Evolutionary conservation across 257 asterid species (phyloP), one percentile per base, ranked within the genome.

Genomic region (Rauvolfia tetraphylla): DNA sequence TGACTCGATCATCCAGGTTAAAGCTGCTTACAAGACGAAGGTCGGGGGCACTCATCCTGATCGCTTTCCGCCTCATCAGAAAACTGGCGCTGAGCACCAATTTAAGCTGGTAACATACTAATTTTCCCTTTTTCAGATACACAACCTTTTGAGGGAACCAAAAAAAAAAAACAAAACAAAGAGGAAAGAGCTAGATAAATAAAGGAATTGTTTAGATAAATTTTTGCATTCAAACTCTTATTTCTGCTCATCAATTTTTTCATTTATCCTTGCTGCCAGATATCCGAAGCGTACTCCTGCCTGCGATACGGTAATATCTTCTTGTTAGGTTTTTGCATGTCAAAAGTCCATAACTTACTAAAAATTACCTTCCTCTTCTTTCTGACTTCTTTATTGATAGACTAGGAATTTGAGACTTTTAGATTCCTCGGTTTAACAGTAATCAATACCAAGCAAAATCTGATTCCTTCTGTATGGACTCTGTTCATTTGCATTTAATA

Each of bases 1-100:
- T 38, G 23, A 41, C 13, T 23, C 23, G 29, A 67, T 36, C 29
- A 51, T 56, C 73, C 75, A 91, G 97, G 81, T 91, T n/a, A 91
- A 91, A 83, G 84, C 88, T 70, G 95, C 97, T 12, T 91, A 89
- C 85, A 85, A 81, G 83, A 80, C 70, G 68, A 89, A 85, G 87
- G 95, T 79, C 68, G 84, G 87, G 91, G 95, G 85, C 83, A 86
- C 92, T 79, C 97, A 91, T 79, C 97, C 97, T 2, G 97, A 91
- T 86, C 92, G 93, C 76, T 91, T 89, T 78, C 89, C 91, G 4
- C 78, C 71, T 73, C 88, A 85, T 72, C 83, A 76, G 10, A 90
- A 87, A 80, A 76, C 89, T 75, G 18, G 23, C 13, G 93, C 93
- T 15, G 96, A 90, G 80, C 78, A 75, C 79, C 78, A 83, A 69